These are phyloP conservation scores for Ramalina peruviana DNA, from an alignment of 495 filamentous ascomycete species.

Conservation along the genomic window DNA sequence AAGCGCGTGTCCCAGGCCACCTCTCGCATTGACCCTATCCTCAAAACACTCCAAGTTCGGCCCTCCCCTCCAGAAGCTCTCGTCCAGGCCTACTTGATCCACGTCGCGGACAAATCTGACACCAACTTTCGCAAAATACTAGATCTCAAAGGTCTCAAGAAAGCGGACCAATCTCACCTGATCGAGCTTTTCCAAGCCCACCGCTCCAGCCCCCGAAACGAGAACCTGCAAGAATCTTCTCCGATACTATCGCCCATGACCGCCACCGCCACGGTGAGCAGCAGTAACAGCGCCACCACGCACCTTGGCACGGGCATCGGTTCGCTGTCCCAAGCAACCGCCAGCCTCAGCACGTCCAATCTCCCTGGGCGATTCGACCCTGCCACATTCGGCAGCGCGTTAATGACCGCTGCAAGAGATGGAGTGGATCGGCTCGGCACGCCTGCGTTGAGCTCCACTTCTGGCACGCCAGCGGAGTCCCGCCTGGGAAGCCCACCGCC, in stretches of 20 bases:
- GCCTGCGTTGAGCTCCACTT: slow-evolving; percentile 28
- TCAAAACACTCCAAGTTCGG: slow-evolving; percentile 94
- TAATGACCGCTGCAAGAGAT: slow-evolving; percentile 77
- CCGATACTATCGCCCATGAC: slow-evolving; percentile 49
- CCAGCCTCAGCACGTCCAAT: slow-evolving; percentile 29
- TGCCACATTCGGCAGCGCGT: slow-evolving; percentile 49
- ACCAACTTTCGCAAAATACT: slow-evolving; percentile 94
- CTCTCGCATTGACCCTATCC: slow-evolving; percentile 75
- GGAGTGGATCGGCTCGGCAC: slow-evolving; percentile 79
- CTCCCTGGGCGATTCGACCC: slow-evolving; percentile 56
- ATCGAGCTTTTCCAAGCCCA: slow-evolving; percentile 83
- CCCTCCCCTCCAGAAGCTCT: slow-evolving; percentile 83
- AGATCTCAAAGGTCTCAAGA: slow-evolving; percentile 74
- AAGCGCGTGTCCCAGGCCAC: slow-evolving; percentile 81
- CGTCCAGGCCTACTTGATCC: slow-evolving; percentile 91
- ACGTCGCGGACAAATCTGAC: slow-evolving; percentile 81
- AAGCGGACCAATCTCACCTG: slow-evolving; percentile 66
- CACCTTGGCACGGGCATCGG: slow-evolving; percentile 21
- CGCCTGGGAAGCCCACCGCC: slow-evolving; percentile 14
- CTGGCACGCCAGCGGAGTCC: slow-evolving; percentile 12
- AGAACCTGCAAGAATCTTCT: slow-evolving; percentile 41
- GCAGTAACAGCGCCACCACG: slow-evolving; percentile 5
- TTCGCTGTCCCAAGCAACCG: slow-evolving; percentile 22
- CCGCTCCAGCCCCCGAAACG: slow-evolving; percentile 34
- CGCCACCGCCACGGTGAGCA: slow-evolving; percentile 23